These are phyloP conservation scores for Aspergillus carlsbadensis DNA, from an alignment of 495 filamentous ascomycete genomes.

Conservation along the genomic window DNA sequence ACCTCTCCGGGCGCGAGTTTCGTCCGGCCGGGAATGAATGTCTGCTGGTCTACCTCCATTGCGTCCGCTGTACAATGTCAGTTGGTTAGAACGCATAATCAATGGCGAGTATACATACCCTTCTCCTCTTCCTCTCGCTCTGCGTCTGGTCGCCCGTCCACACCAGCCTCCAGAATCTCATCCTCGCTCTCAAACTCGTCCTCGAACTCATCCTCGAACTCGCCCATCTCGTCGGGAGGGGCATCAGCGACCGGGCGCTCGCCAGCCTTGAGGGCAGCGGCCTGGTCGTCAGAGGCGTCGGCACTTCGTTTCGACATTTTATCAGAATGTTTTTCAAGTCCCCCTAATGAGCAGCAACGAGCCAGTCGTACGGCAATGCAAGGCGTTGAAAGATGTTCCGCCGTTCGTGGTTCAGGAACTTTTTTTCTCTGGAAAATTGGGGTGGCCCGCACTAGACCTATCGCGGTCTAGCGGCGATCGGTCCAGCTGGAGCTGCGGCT, in stretches of 20 bases:
- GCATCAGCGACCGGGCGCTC: conserved; percentile 54
- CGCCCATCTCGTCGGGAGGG: conserved; percentile 23
- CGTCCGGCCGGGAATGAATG: conserved; percentile 89
- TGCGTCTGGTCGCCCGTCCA: conserved; percentile 88
- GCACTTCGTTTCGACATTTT: conserved; percentile 71
- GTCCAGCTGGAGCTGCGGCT: conserved; percentile 17
- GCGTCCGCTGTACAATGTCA: conserved; percentile 54
- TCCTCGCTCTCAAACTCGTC: conserved; percentile 60
- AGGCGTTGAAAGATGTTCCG: background rate
- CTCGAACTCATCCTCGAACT: conserved; percentile 25
- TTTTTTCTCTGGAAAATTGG: conserved; percentile 24
- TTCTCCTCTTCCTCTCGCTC: conserved; percentile 85
- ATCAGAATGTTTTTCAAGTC: conserved; percentile 5
- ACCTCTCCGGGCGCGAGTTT: conserved; percentile 87
- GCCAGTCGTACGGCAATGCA: conserved; percentile 23
- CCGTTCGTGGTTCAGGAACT: conserved; percentile 33
- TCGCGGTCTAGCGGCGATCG: conserved; percentile 44
- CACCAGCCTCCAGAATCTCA: conserved; percentile 91
- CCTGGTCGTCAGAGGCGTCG: conserved; percentile 53
- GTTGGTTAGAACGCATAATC: background rate
- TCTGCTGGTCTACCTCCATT: conserved; percentile 90
- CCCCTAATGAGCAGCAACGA: conserved; percentile 18
- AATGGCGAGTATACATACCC: conserved; percentile 39
- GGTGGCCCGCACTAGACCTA: conserved; percentile 34
- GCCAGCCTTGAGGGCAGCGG: conserved; percentile 65